Conservation (phyloP, 257 asterid species). For the Solanum lignicaule region DNA sequence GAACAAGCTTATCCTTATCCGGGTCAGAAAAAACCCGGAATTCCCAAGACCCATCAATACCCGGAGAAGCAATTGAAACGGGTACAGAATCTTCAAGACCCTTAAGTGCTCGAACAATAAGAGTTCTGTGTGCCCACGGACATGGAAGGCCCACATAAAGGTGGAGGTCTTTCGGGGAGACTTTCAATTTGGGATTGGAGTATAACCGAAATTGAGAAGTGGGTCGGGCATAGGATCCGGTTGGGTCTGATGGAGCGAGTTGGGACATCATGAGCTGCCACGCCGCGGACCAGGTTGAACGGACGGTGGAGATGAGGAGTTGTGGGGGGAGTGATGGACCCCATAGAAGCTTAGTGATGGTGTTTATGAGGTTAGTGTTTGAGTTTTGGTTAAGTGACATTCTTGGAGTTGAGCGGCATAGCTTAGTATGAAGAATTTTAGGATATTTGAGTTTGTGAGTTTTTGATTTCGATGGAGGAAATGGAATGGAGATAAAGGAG, state of each 20-base stretch:
- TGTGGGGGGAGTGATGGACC: constrained; percentile 87
- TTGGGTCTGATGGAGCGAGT: constrained; percentile 85
- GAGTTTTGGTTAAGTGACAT: constrained; percentile 12
- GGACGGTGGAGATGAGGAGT: constrained; percentile 90
- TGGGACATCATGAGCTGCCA: constrained; percentile 99
- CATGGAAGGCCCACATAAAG: constrained; percentile 92
- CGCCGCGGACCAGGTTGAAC: constrained; percentile 74
- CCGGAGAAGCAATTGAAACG: constrained; percentile 72
- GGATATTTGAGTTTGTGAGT: not conserved
- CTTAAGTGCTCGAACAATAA: constrained; percentile 83
- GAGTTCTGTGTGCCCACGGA: constrained; percentile 99
- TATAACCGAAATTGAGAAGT: constrained; percentile 61
- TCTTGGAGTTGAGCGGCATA: not conserved
- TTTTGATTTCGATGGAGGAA: not conserved
- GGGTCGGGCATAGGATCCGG: constrained; percentile 78
- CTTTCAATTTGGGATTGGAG: constrained; percentile 1
- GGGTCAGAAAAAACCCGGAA: constrained; percentile 18
- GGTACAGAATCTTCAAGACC: constrained; percentile 60
- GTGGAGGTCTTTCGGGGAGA: constrained; percentile 38
- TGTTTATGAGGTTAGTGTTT: constrained; percentile 39
- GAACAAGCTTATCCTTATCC: constrained; percentile 13
- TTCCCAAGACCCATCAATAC: constrained; percentile 76
- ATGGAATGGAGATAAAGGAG: not conserved
- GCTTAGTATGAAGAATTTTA: not conserved
- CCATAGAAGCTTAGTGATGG: constrained; percentile 73